Conservation (phyloP, 257 asterid species). For the Handroanthus guayacan region DNA sequence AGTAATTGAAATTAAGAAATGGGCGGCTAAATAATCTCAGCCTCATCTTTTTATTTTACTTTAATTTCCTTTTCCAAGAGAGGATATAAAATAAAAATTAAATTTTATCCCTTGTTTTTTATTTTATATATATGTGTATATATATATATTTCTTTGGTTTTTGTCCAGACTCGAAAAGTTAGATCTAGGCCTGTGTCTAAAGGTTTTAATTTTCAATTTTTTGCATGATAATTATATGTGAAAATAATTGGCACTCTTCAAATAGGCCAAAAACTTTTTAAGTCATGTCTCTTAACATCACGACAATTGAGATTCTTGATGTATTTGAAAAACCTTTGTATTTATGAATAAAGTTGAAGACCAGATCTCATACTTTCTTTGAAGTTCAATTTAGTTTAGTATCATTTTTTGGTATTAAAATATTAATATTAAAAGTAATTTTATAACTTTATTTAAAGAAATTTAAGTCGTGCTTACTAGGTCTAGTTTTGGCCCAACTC, state of each 20-base stretch:
- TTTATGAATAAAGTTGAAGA: neutral
- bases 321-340: slow-evolving; percentile 1
- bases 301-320: slow-evolving; percentile 37
- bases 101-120: neutral
- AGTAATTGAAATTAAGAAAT: slow-evolving; percentile 27
- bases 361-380: neutral
- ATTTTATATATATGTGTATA: neutral
- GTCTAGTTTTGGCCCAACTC: no score
- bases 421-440: no score
- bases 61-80: neutral
- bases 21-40: slow-evolving; percentile 40
- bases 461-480: no score
- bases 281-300: slow-evolving; percentile 36
- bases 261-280: slow-evolving; percentile 20
- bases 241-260: slow-evolving; percentile 13
- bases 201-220: neutral
- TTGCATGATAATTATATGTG: neutral
- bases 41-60: slow-evolving; percentile 36
- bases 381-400: neutral
- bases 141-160: neutral
- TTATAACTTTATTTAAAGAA: no score
- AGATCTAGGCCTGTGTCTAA: neutral
- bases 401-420: no score
- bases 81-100: neutral
- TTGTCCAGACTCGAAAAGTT: neutral